Base-by-base conservation (phyloP, 1,284 basidiomycete species). In the Thecaphora thlaspeos region DNA sequence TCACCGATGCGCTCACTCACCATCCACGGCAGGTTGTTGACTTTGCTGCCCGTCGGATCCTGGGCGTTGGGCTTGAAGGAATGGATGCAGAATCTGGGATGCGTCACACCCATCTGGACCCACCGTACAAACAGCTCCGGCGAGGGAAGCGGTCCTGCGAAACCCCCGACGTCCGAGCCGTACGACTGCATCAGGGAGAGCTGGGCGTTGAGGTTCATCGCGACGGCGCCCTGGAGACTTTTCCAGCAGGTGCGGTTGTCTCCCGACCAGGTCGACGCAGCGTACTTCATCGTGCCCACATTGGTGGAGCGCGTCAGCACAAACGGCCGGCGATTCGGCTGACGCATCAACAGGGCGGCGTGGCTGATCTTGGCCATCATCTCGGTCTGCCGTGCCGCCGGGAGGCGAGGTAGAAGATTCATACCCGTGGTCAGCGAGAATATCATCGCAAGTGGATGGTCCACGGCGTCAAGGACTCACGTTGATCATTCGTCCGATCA, bases 1-100 rank as follows among this genome's bases (percentile, higher is more conserved):
- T n/a, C n/a, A n/a, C n/a, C n/a, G n/a, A n/a, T n/a, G n/a, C 26
- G 26, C 26, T 28, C 17, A 15, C 39, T 40, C 39, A 40, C 39
- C 80, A 81, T 80, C 80, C 80, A 81, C 4, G 80, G 80, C 11
- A 75, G 54, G 62, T 80, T 81, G 24, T 80, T 80, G 36, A 69
- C 61, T 32, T 71, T 73, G 40, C 71, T 72, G 4, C 80, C 80
- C 3, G 59, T 59, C 0, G 73, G 70, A 51, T 80, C 79, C 23
- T 76, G 62, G 44, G 76, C 70, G 51, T 76, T 74, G 7, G 80
- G 80, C 72, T 81, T 81, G 76, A 79, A 81, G 19, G 74, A 77
- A 67, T 80, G 80, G 54, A 80, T 64, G 45, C 61, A 64, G 57
- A 64, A 64, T 7, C 61, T 48, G 3, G 61, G 61, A 46, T 64